Evolutionary conservation across 192 early-diverging fungal species (phyloP).

Genomic region (Gamsiella multidivaricata): DNA sequence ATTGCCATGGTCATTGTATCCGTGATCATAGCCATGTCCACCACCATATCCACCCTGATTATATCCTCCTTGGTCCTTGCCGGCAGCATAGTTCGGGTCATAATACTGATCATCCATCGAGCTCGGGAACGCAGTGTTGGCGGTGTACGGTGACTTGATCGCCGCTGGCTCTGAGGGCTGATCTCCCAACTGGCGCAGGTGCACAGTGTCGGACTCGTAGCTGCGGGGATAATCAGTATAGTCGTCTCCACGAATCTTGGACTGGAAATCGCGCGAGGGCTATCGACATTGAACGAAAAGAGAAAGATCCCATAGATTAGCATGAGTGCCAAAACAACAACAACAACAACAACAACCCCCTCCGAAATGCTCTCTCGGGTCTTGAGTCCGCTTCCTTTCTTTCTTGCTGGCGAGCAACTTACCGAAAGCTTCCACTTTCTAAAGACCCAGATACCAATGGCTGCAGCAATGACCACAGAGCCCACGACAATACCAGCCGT

Average conservation of each 20-base stretch:
- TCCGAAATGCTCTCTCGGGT: not conserved
- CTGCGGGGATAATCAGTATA: conserved; percentile 41
- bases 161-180: conserved; percentile 23
- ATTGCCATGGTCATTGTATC: conserved; percentile 12
- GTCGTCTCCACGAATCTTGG: conserved; percentile 58
- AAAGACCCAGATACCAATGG: conserved; percentile 63
- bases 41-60: not conserved
- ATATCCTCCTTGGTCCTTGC: conserved; percentile 30
- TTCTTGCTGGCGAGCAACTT: conserved; percentile 7
- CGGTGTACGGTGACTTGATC: conserved; percentile 28
- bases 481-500: conserved; percentile 34
- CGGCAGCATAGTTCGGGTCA: conserved; percentile 40
- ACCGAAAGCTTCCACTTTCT: conserved; percentile 66
- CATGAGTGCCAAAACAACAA: not conserved
- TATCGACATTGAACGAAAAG: conserved; percentile 24
- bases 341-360: not conserved
- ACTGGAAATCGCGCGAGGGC: conserved; percentile 60
- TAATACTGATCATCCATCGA: conserved; percentile 35
- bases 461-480: conserved; percentile 52
- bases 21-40: conserved; percentile 1
- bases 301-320: not conserved
- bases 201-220: conserved; percentile 52
- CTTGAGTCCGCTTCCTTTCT: too few relatives aligned
- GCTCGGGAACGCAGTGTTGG: conserved; percentile 14
- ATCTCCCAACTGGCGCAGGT: conserved; percentile 52